Evolutionary conservation across 2,329 filamentous ascomycete genomes (phyloP).

Genomic region (Aspergillus sp.): DNA sequence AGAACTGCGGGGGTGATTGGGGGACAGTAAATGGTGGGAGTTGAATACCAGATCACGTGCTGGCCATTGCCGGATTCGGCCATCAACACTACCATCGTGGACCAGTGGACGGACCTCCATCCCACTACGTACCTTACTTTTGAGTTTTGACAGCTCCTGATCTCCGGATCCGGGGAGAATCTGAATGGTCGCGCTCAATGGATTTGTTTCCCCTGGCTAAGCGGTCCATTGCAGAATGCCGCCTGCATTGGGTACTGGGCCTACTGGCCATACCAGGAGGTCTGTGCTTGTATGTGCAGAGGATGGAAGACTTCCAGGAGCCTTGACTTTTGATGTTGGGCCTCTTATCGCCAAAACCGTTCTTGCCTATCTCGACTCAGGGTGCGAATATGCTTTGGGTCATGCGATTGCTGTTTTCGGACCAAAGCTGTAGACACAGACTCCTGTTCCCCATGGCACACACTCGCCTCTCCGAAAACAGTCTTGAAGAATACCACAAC

Average conservation of each 20-base stretch:
- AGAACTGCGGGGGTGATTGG: not conserved
- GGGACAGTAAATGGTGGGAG: not conserved
- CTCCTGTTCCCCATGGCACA: conserved; percentile 1
- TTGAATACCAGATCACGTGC: not conserved
- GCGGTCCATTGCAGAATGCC: not conserved
- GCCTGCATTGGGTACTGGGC: not conserved
- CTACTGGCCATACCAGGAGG: not conserved
- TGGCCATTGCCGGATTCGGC: not conserved
- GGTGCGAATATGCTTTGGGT: not conserved
- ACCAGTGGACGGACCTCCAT: too few relatives aligned
- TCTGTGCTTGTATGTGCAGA: not conserved
- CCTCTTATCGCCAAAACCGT: not conserved
- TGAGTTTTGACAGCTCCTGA: not conserved
- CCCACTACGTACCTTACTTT: not conserved
- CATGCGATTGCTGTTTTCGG: not conserved
- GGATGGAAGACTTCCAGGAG: not conserved
- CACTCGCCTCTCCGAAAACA: conserved; percentile 10
- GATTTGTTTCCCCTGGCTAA: not conserved
- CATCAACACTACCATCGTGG: not conserved
- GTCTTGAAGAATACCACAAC: not conserved
- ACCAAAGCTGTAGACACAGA: not conserved
- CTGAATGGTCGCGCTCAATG: not conserved
- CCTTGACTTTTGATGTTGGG: not conserved
- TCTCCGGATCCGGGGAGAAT: not conserved
- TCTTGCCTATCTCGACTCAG: not conserved